Conservation (phyloP, 108 stramenopile species). For the Epipyxis sp. region DNA sequence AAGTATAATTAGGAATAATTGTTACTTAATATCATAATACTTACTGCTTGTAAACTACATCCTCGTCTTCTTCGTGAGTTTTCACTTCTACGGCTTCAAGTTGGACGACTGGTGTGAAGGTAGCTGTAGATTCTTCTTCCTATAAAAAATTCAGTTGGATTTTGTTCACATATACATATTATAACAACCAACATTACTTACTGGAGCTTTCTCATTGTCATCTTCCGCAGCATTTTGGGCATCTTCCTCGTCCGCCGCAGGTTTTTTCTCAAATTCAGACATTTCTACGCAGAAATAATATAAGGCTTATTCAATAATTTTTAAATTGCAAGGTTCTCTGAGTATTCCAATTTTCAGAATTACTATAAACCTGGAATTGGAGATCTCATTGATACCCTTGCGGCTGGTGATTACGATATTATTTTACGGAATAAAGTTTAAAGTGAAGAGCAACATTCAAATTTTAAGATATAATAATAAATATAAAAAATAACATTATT, state of each 20-base stretch:
- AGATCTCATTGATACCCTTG: no score
- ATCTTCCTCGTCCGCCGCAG: not conserved
- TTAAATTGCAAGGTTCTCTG: no score
- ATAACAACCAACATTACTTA: not conserved
- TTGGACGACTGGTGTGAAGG: slow-evolving; percentile 68
- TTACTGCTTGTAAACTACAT: slow-evolving; percentile 55
- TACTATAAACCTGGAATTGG: no score
- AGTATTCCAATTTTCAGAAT: no score
- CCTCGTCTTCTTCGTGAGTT: slow-evolving; percentile 96
- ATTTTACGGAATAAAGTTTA: no score
- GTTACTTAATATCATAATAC: not conserved
- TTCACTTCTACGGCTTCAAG: slow-evolving; percentile 97
- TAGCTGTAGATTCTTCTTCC: slow-evolving; percentile 56
- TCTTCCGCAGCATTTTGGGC: not conserved
- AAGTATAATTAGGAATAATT: not conserved
- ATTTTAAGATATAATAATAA: no score
- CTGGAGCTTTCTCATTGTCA: not conserved
- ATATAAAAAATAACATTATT: no score
- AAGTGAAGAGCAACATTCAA: no score
- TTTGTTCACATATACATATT: not conserved
- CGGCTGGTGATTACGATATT: no score
- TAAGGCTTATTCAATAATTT: no score
- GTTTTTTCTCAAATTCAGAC: not conserved
- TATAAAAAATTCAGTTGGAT: not conserved
- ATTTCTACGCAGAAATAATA: slow-evolving; percentile 4